phyloP scores from a whole-genome alignment of 2,329 filamentous ascomycete species.

The Mariannaea elegans region DNA sequence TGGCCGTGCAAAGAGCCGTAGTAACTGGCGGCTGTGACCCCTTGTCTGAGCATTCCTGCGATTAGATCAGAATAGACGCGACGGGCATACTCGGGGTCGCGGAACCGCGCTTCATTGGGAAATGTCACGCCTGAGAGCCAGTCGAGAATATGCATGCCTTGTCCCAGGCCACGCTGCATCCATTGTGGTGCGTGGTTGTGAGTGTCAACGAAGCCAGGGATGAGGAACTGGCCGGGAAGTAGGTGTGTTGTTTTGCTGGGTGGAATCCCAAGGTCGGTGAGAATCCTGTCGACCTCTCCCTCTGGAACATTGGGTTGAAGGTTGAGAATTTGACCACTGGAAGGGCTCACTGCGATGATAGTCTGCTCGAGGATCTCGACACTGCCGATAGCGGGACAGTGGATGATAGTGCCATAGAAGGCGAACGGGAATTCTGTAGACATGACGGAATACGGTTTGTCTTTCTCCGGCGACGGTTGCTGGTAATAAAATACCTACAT shows the following conservation, averaged over 20 bases:
- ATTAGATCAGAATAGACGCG: conserved; percentile 62
- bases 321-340: conserved; percentile 35
- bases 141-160: conserved; percentile 64
- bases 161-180: conserved; percentile 57
- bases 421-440: conserved; percentile 17
- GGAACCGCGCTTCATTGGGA: conserved; percentile 69
- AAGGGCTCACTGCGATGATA: conserved; percentile 43
- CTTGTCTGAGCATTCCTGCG: conserved; percentile 66
- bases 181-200: conserved; percentile 73
- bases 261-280: conserved; percentile 23
- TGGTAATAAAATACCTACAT: no score
- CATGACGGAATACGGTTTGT: background rate
- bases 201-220: conserved; percentile 71
- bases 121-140: conserved; percentile 72
- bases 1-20: conserved; percentile 65
- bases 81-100: conserved; percentile 61
- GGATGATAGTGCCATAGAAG: conserved; percentile 54
- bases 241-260: conserved; percentile 35
- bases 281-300: conserved; percentile 21
- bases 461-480: background rate
- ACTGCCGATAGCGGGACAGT: conserved; percentile 46
- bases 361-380: conserved; percentile 51
- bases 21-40: conserved; percentile 69
- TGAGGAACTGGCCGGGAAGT: conserved; percentile 58
- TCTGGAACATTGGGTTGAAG: conserved; percentile 30